Conservation (phyloP, 1,284 basidiomycete species). For the Lentinula novae-zelandiae region DNA sequence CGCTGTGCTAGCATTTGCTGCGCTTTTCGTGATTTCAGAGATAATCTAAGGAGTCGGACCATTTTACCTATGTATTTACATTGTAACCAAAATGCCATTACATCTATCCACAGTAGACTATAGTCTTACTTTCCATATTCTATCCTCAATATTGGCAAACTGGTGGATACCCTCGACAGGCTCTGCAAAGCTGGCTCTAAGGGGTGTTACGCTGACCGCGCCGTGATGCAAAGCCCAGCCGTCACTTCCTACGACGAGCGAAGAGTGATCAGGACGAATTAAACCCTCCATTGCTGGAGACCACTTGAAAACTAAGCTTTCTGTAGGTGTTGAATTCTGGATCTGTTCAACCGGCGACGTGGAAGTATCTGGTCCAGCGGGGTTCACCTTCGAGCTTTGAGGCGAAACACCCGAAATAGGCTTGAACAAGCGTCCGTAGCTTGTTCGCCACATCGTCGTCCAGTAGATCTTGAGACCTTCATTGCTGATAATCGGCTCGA, state of each 20-base stretch:
- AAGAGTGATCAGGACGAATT: slow-evolving; percentile 55
- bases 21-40: neutral
- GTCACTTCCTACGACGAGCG: slow-evolving; percentile 71
- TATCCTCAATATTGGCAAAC: slow-evolving; percentile 30
- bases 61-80: neutral
- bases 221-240: slow-evolving; percentile 73
- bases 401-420: slow-evolving; percentile 28
- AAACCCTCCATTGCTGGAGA: slow-evolving; percentile 73
- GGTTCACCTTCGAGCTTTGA: slow-evolving; percentile 17
- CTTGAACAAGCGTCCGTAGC: slow-evolving; percentile 73
- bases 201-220: slow-evolving; percentile 69
- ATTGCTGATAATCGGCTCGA: slow-evolving; percentile 53
- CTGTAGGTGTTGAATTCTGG: slow-evolving; percentile 18
- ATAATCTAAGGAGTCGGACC: neutral
- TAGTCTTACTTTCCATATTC: slow-evolving; percentile 54
- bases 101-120: slow-evolving; percentile 19
- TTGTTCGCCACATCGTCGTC: slow-evolving; percentile 76
- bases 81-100: neutral
- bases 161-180: slow-evolving; percentile 28
- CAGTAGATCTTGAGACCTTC: slow-evolving; percentile 62
- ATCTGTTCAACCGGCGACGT: slow-evolving; percentile 15
- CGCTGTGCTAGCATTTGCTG: neutral
- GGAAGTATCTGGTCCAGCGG: slow-evolving; percentile 43
- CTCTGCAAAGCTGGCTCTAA: slow-evolving; percentile 72
- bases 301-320: slow-evolving; percentile 72